Evolutionary conservation across 768 basidiomycete genomes (phyloP).

Genomic region (Auricularia cornea): DNA sequence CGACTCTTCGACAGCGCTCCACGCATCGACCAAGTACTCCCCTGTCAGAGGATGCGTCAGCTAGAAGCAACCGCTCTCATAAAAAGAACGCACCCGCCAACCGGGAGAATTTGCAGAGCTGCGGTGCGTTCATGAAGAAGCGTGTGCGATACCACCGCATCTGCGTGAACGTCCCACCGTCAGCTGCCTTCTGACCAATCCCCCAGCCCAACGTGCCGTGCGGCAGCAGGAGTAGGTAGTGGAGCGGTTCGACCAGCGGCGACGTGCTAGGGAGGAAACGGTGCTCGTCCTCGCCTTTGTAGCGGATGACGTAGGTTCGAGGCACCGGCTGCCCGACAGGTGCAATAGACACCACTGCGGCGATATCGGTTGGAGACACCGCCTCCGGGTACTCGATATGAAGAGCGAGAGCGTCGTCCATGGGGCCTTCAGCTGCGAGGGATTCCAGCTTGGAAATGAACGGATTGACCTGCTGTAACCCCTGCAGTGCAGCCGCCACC

Average conservation of each 20-base stretch:
- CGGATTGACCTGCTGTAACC: not conserved
- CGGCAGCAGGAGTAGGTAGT: not conserved
- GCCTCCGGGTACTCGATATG: not conserved
- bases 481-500: not conserved
- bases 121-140: not conserved
- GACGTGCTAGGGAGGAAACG: not conserved
- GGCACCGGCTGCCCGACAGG: not conserved
- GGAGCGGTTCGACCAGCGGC: not conserved
- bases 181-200: not conserved
- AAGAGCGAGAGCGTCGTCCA: not conserved
- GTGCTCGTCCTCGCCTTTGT: not conserved
- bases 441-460: not conserved
- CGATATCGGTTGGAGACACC: not conserved
- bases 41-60: not conserved
- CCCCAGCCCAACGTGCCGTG: not conserved
- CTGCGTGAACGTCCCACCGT: not conserved
- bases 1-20: not conserved
- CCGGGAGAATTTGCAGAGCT: not conserved
- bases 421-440: not conserved
- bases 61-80: not conserved
- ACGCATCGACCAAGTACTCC: not conserved
- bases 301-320: not conserved
- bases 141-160: not conserved
- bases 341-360: not conserved
- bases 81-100: not conserved